Evolutionary conservation across 2,329 filamentous ascomycete species (phyloP).

Genomic region (Penicillium sp.): DNA sequence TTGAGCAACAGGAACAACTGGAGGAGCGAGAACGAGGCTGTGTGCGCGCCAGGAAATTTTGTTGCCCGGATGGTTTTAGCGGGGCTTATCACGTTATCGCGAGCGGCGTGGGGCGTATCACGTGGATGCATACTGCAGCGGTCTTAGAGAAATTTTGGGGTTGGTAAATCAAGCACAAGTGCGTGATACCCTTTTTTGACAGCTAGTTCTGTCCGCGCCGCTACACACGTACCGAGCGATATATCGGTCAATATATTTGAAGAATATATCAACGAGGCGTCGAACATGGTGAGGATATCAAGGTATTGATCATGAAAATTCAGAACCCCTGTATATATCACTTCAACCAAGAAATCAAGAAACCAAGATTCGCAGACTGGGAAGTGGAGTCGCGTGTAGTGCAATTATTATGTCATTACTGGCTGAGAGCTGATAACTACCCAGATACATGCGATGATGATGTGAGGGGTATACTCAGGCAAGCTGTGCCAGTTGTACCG

Average conservation of each 20-base stretch:
- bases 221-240: no score
- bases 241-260: no score
- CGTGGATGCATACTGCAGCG: conserved; percentile 11
- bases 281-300: no score
- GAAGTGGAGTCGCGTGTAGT: no score
- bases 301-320: no score
- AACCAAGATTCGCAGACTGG: background rate
- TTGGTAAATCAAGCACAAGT: no score
- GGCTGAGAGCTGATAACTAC: background rate
- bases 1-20: conserved; percentile 20
- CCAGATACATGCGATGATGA: background rate
- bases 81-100: conserved; percentile 42
- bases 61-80: conserved; percentile 23
- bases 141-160: conserved; percentile 5
- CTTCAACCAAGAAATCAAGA: background rate
- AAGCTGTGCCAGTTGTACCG: conserved; percentile 53
- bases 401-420: conserved; percentile 7
- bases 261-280: no score
- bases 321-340: no score
- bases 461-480: conserved; percentile 5
- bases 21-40: conserved; percentile 12
- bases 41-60: conserved; percentile 35
- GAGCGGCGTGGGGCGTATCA: conserved; percentile 18
- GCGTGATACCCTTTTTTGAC: no score
- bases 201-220: no score